These are phyloP conservation scores for Eucalyptus globulus DNA, from an alignment of 345 rosid species.

Conservation along the genomic window DNA sequence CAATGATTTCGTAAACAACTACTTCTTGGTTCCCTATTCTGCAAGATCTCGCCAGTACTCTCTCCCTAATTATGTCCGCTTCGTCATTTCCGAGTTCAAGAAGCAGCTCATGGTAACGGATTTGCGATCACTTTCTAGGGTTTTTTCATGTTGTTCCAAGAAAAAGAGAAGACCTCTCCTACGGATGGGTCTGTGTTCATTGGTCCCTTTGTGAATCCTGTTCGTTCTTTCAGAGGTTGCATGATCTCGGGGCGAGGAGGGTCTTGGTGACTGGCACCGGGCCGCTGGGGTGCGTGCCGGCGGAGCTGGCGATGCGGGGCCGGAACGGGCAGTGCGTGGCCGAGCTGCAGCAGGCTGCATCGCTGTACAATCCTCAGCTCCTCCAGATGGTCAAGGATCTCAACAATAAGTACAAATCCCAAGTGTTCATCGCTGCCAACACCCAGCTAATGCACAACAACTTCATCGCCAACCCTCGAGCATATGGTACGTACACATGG, in stretches of 20 bases:
- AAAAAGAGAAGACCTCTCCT: background rate
- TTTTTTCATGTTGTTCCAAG: background rate
- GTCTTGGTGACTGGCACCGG: constrained; percentile 44
- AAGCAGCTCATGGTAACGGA: constrained; percentile 18
- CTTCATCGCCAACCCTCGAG: constrained; percentile 26
- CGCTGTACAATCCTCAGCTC: constrained; percentile 34
- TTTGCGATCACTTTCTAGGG: background rate
- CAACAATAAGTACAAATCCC: background rate
- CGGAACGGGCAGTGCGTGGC: constrained; percentile 16
- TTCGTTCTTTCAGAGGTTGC: constrained; percentile 9
- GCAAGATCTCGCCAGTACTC: constrained; percentile 36
- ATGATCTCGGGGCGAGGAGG: constrained; percentile 22
- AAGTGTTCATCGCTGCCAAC: constrained; percentile 19
- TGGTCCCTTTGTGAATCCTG: background rate
- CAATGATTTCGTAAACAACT: constrained; percentile 59
- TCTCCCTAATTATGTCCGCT: constrained; percentile 26
- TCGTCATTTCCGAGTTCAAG: constrained; percentile 28
- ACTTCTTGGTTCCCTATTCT: constrained; percentile 33
- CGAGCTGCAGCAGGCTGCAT: constrained; percentile 24
- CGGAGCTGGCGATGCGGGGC: constrained; percentile 23
- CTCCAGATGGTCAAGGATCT: constrained; percentile 8
- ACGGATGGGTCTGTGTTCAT: background rate
- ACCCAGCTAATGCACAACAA: constrained; percentile 17
- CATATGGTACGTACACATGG: constrained; percentile 12
- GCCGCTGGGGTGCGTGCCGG: constrained; percentile 40